These are phyloP conservation scores for Ogataea siamensis DNA, from an alignment of 805 yeast species.

Conservation along the genomic window DNA sequence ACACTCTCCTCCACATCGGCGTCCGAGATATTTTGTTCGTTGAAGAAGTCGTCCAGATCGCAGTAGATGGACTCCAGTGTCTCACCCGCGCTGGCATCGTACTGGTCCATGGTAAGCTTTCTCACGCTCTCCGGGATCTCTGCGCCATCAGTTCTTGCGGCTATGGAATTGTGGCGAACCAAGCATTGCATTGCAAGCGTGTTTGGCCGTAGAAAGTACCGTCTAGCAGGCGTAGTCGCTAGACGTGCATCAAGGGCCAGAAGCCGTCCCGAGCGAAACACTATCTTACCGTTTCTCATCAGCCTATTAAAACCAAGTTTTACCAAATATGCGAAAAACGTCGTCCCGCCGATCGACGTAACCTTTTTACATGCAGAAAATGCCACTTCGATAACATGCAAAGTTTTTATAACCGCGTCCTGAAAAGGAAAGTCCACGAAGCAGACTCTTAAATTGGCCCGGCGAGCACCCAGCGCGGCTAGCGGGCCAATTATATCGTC, in stretches of 20 bases:
- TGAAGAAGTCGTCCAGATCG: slow-evolving; percentile 66
- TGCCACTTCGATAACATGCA: not conserved
- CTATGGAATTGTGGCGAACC: slow-evolving; percentile 27
- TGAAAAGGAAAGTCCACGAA: slow-evolving; percentile 3
- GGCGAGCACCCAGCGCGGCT: not conserved
- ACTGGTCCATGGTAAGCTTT: slow-evolving; percentile 47
- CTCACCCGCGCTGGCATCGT: slow-evolving; percentile 61
- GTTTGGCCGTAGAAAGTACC: not conserved
- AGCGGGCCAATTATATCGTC: not conserved
- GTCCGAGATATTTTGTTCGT: slow-evolving; percentile 39
- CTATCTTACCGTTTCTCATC: not conserved
- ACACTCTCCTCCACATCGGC: slow-evolving; percentile 72
- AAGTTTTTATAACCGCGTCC: not conserved
- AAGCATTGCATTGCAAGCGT: not conserved
- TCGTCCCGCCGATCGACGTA: slow-evolving; percentile 13
- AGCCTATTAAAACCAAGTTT: slow-evolving; percentile 5
- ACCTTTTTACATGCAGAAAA: not conserved
- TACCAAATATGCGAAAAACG: not conserved
- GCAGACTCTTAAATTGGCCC: not conserved
- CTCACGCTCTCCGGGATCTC: slow-evolving; percentile 52
- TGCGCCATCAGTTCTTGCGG: slow-evolving; percentile 50
- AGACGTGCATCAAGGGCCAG: not conserved
- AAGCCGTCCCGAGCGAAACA: slow-evolving; percentile 2
- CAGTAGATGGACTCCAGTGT: slow-evolving; percentile 70
- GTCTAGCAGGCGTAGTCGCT: not conserved